Base-by-base conservation (phyloP, 805 yeast species). In the Saccharomycopsis microspora region DNA sequence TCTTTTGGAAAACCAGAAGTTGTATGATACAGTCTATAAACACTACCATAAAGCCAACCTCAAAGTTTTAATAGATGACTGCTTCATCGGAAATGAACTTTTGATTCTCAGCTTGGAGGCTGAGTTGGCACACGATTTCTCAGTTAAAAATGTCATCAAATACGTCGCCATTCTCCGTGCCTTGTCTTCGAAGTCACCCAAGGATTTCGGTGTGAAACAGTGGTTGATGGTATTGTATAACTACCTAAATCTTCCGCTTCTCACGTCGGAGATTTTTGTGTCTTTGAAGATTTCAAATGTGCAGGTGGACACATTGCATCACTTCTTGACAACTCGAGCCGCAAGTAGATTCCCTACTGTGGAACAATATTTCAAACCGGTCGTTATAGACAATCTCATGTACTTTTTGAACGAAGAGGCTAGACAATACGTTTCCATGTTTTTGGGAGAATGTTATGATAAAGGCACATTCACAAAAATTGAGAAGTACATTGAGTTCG, bases 41-140 rank as follows among this genome's bases (percentile, higher is more conserved):
- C 60, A 56, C 11, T 59, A 68, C 36, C 61, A 72, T 42, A 43
- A 57, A 31, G 53, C 54, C 4, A 75, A 76, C 11, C 38, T 43
- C 32, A 45, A 42, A 19, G 9, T 39, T 57, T 65, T 69, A 43
- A 38, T 30, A 11, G 48, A 32, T 39, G 96, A 88, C 59, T 83
- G 82, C 59, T 82, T 80, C 53, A 60, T 77, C 2, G 85, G 83
- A 5, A 79, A 82, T 51, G 86, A 81, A 47, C 72, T 85, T 42
- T 61, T 85, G 6, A 59, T 87, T 4, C 61, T 81, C 43, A 74
- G 80, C 1, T 70, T 79, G 0, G 63, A 72, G 57, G 61, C 63
- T 1, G 47, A 65, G 10, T 59, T 63, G 35, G 54, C 54, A 3
- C 43, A 57, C 5, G 49, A 56, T 7, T 54, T 60, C 32, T 40